Evolutionary conservation across 2,329 filamentous ascomycete species (phyloP).

Genomic region (Lasiodiplodia sp.): DNA sequence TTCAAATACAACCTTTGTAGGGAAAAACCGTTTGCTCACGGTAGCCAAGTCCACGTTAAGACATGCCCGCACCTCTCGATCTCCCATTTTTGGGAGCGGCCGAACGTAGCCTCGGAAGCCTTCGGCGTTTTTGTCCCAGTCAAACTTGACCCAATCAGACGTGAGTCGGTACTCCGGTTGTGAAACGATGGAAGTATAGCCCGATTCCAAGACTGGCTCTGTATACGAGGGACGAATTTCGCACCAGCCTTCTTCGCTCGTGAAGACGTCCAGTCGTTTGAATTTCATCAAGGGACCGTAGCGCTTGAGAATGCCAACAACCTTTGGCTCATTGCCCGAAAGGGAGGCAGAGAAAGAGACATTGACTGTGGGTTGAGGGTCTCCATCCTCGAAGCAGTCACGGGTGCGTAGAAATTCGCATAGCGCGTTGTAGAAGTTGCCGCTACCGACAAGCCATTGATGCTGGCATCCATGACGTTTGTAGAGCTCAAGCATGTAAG

Average conservation of each 20-base stretch:
- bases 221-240: slow-evolving; percentile 35
- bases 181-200: slow-evolving; percentile 18
- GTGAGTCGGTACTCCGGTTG: slow-evolving; percentile 31
- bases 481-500: slow-evolving; percentile 39
- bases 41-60: slow-evolving; percentile 33
- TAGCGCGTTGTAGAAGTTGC: slow-evolving; percentile 38
- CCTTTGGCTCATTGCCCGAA: slow-evolving; percentile 29
- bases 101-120: slow-evolving; percentile 38
- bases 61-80: background rate
- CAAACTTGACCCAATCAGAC: slow-evolving; percentile 33
- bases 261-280: slow-evolving; percentile 31
- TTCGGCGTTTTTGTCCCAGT: slow-evolving; percentile 35
- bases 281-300: slow-evolving; percentile 37
- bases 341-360: slow-evolving; percentile 32
- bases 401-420: slow-evolving; percentile 44
- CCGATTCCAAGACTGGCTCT: slow-evolving; percentile 24
- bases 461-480: slow-evolving; percentile 32
- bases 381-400: slow-evolving; percentile 41
- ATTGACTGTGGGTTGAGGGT: slow-evolving; percentile 33
- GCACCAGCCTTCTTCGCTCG: slow-evolving; percentile 35
- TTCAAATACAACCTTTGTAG: slow-evolving; percentile 40
- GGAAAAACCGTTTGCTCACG: slow-evolving; percentile 37
- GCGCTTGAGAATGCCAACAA: slow-evolving; percentile 38
- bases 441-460: slow-evolving; percentile 39
- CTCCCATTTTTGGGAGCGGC: background rate